Conservation (phyloP, 1,139 yeast genomes). For the Wickerhamomyces sp. region DNA sequence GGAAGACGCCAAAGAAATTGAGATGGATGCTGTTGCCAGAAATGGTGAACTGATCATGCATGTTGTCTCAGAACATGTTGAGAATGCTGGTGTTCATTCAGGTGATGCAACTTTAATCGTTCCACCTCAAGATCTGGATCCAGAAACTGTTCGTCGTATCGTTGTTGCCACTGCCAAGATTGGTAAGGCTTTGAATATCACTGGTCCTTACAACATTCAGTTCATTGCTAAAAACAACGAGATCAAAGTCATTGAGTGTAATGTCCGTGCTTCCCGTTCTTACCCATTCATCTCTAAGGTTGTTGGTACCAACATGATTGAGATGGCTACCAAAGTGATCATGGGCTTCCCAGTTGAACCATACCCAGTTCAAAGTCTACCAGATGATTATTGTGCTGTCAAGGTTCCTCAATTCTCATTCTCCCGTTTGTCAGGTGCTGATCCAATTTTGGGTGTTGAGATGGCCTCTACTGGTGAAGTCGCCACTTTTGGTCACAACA, state of each 20-base stretch:
- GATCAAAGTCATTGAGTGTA: constrained; percentile 97
- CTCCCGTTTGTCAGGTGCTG: constrained; percentile 97
- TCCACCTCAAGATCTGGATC: constrained; percentile 94
- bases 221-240: constrained; percentile 89
- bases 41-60: constrained; percentile 96
- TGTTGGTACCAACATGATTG: constrained; percentile 94
- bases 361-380: constrained; percentile 83
- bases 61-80: constrained; percentile 97
- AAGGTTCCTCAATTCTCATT: constrained; percentile 98
- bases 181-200: constrained; percentile 91
- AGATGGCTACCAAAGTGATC: constrained; percentile 95
- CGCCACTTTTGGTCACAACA: constrained; percentile 93
- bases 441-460: constrained; percentile 97
- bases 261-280: constrained; percentile 96
- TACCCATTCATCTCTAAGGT: constrained; percentile 99
- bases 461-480: constrained; percentile 99
- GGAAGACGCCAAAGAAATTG: constrained; percentile 96
- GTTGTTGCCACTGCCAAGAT: constrained; percentile 95
- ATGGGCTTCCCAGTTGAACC: constrained; percentile 85
- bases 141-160: constrained; percentile 85
- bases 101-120: constrained; percentile 98
- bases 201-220: constrained; percentile 98
- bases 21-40: constrained; percentile 97
- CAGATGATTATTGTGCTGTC: constrained; percentile 92
- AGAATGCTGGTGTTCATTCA: constrained; percentile 98